phyloP scores from a whole-genome alignment of 345 rosid species.

The Limnanthes douglasii region DNA sequence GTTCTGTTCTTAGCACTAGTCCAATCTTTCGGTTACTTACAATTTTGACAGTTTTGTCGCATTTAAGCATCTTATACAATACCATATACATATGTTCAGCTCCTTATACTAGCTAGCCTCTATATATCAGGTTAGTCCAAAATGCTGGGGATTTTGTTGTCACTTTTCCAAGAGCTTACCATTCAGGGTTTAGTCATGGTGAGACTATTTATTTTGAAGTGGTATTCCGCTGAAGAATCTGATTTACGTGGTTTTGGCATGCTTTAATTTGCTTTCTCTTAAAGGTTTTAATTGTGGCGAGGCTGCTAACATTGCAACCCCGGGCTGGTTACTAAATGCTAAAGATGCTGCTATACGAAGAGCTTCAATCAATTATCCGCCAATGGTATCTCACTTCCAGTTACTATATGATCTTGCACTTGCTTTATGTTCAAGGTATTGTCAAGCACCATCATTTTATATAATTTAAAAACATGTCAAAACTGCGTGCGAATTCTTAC shows the following conservation, averaged over 20 bases:
- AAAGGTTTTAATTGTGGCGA: conserved; percentile 92
- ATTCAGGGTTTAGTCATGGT: conserved; percentile 99
- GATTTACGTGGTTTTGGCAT: no score
- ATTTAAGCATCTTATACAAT: no score
- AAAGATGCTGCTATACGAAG: conserved; percentile 93
- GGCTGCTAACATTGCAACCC: conserved; percentile 97
- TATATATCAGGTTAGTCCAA: conserved; percentile 62
- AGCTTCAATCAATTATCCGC: conserved; percentile 92
- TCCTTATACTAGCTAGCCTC: conserved; percentile 7
- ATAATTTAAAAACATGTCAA: no score
- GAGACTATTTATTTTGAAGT: no score
- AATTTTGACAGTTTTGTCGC: conserved; percentile 4
- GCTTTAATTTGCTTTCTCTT: no score
- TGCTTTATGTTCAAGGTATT: conserved; percentile 70
- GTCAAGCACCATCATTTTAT: background rate
- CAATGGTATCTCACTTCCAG: conserved; percentile 99
- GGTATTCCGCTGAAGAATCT: no score
- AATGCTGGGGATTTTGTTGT: conserved; percentile 91
- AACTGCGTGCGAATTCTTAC: no score
- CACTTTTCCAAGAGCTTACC: conserved; percentile 98
- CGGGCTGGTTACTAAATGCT: conserved; percentile 78
- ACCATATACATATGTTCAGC: background rate
- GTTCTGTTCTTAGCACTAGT: conserved; percentile 9
- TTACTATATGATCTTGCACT: conserved; percentile 89
- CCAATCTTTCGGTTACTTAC: conserved; percentile 1